Conservation (phyloP, 2,329 filamentous ascomycete genomes). For the Fusarium sp. region DNA sequence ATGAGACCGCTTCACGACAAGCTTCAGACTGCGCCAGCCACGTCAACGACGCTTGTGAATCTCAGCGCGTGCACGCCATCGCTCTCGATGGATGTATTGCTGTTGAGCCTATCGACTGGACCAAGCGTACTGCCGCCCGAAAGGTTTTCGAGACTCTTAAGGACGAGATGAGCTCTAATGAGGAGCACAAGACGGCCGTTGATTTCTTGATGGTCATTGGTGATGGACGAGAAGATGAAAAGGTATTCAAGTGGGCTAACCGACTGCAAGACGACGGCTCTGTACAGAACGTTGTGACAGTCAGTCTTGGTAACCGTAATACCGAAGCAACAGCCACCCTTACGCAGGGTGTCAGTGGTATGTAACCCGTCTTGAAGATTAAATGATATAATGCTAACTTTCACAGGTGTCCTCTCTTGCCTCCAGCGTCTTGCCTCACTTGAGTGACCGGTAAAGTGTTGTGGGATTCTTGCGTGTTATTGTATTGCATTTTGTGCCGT, state of each 20-base stretch:
- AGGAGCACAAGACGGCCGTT: slow-evolving; percentile 59
- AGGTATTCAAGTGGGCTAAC: slow-evolving; percentile 95
- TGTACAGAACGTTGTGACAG: slow-evolving; percentile 80
- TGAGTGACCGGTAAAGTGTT: slow-evolving; percentile 33
- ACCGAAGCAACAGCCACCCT: slow-evolving; percentile 88
- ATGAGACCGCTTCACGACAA: slow-evolving; percentile 78
- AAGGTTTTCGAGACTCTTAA: slow-evolving; percentile 75
- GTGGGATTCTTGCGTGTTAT: slow-evolving; percentile 39
- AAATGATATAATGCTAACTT: background rate
- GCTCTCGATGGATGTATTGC: slow-evolving; percentile 83
- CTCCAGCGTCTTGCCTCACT: slow-evolving; percentile 57
- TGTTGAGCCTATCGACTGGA: slow-evolving; percentile 87
- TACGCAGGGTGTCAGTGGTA: slow-evolving; percentile 92
- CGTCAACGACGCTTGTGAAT: slow-evolving; percentile 92
- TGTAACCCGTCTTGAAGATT: slow-evolving; percentile 49
- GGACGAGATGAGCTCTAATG: slow-evolving; percentile 50
- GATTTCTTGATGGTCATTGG: slow-evolving; percentile 93
- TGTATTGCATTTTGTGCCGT: slow-evolving; percentile 43
- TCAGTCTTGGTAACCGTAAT: slow-evolving; percentile 87
- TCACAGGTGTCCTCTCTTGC: slow-evolving; percentile 57
- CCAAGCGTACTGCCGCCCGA: slow-evolving; percentile 85
- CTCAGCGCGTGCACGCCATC: slow-evolving; percentile 85
- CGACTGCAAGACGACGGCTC: slow-evolving; percentile 69
- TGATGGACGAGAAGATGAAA: slow-evolving; percentile 92
- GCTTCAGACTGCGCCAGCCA: slow-evolving; percentile 92